Evolutionary conservation across 345 rosid species (phyloP).

Genomic region (Moricandia moricandioides): DNA sequence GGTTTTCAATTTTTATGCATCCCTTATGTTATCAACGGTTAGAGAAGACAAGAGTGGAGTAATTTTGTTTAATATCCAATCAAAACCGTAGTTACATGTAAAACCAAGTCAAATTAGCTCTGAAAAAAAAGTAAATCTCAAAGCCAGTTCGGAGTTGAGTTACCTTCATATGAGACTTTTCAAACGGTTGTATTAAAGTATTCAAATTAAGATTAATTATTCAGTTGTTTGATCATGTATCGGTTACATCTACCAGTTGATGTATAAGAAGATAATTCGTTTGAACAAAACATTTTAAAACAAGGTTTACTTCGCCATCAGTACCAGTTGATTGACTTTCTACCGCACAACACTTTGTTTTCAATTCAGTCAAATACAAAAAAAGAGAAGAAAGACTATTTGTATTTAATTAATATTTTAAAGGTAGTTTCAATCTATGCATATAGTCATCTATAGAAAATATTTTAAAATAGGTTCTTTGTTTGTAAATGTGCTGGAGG

Average conservation of each 20-base stretch:
- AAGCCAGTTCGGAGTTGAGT: no score
- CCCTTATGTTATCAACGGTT: conserved; percentile 46
- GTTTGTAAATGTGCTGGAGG: no score
- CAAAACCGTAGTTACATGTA: no score
- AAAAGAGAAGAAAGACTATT: no score
- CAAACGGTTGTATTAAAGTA: neutral
- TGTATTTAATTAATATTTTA: no score
- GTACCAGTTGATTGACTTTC: neutral
- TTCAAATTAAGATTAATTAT: neutral
- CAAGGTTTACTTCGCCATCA: neutral
- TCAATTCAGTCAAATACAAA: neutral
- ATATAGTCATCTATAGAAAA: no score
- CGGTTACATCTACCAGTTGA: neutral
- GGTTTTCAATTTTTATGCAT: conserved; percentile 70
- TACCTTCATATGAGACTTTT: neutral
- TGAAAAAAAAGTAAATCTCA: no score
- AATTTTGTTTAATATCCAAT: neutral
- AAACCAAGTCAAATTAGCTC: no score
- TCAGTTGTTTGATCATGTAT: neutral
- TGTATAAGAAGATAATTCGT: no score
- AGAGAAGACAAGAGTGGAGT: neutral
- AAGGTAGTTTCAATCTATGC: no score
- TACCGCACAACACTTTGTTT: neutral
- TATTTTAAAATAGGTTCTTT: no score
- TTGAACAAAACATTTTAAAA: neutral